phyloP scores from a whole-genome alignment of 768 basidiomycete genomes.

The Tulasnella calospora region DNA sequence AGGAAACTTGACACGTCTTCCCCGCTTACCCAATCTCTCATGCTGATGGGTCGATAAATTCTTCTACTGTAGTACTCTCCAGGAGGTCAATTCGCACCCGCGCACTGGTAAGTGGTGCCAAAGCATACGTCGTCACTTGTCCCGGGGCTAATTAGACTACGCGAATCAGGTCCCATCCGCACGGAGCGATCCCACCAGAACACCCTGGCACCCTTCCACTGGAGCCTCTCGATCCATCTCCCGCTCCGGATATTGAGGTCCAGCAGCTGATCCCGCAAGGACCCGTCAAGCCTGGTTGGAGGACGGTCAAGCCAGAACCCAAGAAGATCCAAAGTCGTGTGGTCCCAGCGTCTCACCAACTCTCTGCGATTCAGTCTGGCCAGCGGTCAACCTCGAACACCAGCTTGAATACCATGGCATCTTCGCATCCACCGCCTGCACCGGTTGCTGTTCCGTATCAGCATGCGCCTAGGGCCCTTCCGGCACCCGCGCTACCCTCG shows the following conservation, averaged over 20 bases:
- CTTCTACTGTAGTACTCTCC: not conserved
- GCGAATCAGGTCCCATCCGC: not conserved
- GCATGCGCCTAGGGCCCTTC: not conserved
- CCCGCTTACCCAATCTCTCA: not conserved
- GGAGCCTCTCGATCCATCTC: not conserved
- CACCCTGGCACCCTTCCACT: not conserved
- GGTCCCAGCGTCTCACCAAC: not conserved
- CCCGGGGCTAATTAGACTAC: not conserved
- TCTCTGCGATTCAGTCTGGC: not conserved
- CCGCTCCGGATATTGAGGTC: not conserved
- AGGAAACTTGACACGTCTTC: not conserved
- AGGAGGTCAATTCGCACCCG: conserved; percentile 3
- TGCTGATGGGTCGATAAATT: not conserved
- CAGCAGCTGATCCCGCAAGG: not conserved
- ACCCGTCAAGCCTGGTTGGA: conserved; percentile 8
- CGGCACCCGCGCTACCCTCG: not conserved
- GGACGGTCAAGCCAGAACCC: not conserved
- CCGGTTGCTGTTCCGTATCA: not conserved
- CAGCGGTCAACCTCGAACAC: not conserved
- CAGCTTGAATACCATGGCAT: not conserved
- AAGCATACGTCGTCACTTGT: not conserved
- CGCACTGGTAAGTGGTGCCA: not conserved
- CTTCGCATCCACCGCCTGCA: not conserved
- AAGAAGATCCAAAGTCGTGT: conserved; percentile 9
- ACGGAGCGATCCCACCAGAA: not conserved